These are phyloP conservation scores for Trypanosoma avium DNA, from an alignment of 208 protist species.

Conservation along the genomic window DNA sequence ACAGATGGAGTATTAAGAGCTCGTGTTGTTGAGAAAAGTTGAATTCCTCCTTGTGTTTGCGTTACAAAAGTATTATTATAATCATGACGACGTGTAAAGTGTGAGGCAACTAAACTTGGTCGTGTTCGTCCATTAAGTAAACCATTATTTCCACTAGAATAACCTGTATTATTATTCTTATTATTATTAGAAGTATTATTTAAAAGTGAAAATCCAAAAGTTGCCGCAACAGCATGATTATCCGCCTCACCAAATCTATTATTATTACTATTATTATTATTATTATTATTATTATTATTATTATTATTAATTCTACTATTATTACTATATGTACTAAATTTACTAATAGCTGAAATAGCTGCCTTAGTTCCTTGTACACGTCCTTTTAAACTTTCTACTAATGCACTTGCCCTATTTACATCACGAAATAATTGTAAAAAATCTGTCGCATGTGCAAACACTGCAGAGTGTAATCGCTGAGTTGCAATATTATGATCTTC, in stretches of 20 bases:
- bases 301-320: conserved; percentile 21
- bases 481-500: conserved; percentile 73
- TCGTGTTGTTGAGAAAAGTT: conserved; percentile 54
- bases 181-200: neutral
- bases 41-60: neutral
- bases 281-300: neutral
- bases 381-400: conserved; percentile 80
- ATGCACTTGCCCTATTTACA: conserved; percentile 62
- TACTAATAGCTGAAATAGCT: conserved; percentile 75
- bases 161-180: neutral
- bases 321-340: conserved; percentile 53
- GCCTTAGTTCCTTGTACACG: conserved; percentile 84
- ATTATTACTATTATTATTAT: neutral
- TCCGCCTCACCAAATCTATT: neutral
- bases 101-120: conserved; percentile 24
- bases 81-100: neutral
- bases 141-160: neutral
- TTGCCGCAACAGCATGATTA: neutral
- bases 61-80: neutral
- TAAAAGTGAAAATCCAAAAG: conserved; percentile 15
- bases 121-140: conserved; percentile 7
- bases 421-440: conserved; percentile 85
- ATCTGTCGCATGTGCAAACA: conserved; percentile 74
- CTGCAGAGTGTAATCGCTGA: conserved; percentile 56
- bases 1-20: conserved; percentile 62